A percentile compares a stretch with the other conserved stretches of the same genome.
These are phyloP conservation scores for Boletales sp. DNA, from an alignment of 768 basidiomycete genomes.

Conservation along the genomic window DNA sequence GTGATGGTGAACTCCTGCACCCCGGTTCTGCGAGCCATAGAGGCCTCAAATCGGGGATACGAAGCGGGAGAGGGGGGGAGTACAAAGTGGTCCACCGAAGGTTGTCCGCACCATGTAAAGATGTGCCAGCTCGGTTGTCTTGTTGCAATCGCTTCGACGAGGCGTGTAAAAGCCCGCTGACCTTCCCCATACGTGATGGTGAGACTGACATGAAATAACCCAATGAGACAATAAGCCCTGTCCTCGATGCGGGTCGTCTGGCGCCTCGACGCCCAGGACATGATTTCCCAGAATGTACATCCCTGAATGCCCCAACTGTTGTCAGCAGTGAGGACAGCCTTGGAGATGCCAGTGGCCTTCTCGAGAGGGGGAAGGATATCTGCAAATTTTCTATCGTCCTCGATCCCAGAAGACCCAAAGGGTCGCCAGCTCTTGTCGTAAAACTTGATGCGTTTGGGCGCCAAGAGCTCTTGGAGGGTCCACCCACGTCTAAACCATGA, in stretches of 20 bases:
- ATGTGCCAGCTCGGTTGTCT: slow-evolving; percentile 19
- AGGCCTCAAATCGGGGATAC: neutral
- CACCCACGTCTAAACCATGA: slow-evolving; percentile 24
- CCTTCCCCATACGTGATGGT: slow-evolving; percentile 25
- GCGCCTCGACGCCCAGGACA: slow-evolving; percentile 24
- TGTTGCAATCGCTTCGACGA: slow-evolving; percentile 14
- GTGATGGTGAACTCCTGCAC: too few species aligned
- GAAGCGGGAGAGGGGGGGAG: slow-evolving; percentile 24
- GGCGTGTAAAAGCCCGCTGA: slow-evolving; percentile 18
- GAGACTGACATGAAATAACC: slow-evolving; percentile 19
- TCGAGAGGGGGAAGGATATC: slow-evolving; percentile 1
- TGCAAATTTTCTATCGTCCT: slow-evolving; percentile 17
- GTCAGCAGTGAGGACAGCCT: slow-evolving; percentile 12
- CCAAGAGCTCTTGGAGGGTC: slow-evolving; percentile 23
- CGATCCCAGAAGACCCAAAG: slow-evolving; percentile 10
- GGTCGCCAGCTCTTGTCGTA: slow-evolving; percentile 24
- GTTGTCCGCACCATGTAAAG: slow-evolving; percentile 21
- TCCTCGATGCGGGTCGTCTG: slow-evolving; percentile 21
- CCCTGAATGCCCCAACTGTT: neutral
- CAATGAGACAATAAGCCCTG: slow-evolving; percentile 23
- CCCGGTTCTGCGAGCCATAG: too few species aligned
- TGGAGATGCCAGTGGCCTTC: neutral
- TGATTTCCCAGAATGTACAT: slow-evolving; percentile 26
- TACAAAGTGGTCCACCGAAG: slow-evolving; percentile 23
- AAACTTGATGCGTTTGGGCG: slow-evolving; percentile 21